Evolutionary conservation across 2,329 filamentous ascomycete species (phyloP).

Genomic region (Curvularia sp.): DNA sequence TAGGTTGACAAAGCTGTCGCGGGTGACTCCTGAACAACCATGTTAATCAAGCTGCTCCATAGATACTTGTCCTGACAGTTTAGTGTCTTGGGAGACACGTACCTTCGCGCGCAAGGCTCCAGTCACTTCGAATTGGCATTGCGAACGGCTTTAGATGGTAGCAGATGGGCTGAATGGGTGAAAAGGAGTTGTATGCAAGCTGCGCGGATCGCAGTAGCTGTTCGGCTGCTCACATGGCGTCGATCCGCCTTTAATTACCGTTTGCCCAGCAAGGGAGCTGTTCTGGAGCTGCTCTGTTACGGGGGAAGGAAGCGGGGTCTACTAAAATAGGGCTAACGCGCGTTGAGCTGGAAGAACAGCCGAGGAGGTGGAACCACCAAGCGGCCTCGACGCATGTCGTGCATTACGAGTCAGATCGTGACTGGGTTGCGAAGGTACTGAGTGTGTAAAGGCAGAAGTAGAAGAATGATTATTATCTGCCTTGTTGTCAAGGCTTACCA

Average conservation of each 20-base stretch:
- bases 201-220: background rate
- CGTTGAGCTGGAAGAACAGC: background rate
- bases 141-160: background rate
- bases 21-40: conserved; percentile 44
- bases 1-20: conserved; percentile 66
- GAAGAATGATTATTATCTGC: conserved; percentile 2
- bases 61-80: background rate
- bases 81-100: conserved; percentile 5
- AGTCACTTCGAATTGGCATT: conserved; percentile 52
- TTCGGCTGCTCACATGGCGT: conserved; percentile 1
- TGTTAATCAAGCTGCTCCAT: conserved; percentile 3
- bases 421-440: background rate
- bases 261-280: background rate
- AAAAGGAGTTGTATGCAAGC: background rate
- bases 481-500: background rate
- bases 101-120: conserved; percentile 51
- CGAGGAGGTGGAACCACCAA: conserved; percentile 2
- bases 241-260: conserved; percentile 1
- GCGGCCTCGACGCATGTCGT: conserved; percentile 1
- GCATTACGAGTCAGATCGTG: background rate
- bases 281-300: background rate
- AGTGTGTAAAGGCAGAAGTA: background rate
- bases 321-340: conserved; percentile 6
- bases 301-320: conserved; percentile 7
- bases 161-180: background rate